Conservation (phyloP, 768 basidiomycete species). For the Leccinellum rugosiceps region DNA sequence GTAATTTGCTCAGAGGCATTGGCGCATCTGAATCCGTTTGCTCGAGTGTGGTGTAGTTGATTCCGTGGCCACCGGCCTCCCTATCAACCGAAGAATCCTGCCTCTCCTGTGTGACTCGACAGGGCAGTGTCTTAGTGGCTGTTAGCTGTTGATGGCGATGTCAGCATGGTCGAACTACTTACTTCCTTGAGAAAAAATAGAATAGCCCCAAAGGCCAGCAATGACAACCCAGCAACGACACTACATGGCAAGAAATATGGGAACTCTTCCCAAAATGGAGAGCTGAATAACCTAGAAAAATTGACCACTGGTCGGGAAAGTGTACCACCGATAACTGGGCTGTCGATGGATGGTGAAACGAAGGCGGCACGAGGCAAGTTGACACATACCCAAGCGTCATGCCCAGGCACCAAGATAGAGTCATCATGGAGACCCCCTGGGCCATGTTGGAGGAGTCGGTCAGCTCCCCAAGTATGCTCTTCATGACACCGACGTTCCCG, state of each 20-base stretch:
- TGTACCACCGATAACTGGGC: constrained; percentile 57
- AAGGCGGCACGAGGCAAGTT: neutral
- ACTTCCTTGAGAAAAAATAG: constrained; percentile 32
- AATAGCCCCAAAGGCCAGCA: constrained; percentile 19
- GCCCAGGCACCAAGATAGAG: constrained; percentile 34
- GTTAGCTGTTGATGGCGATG: constrained; percentile 1
- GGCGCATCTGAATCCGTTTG: constrained; percentile 16
- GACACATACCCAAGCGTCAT: constrained; percentile 33
- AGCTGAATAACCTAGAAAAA: constrained; percentile 47
- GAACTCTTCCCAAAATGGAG: constrained; percentile 46
- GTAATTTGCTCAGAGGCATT: constrained; percentile 27
- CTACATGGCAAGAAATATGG: constrained; percentile 49
- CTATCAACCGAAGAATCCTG: constrained; percentile 1
- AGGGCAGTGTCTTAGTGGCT: constrained; percentile 21
- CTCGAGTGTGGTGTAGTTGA: constrained; percentile 13
- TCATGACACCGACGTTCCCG: constrained; percentile 72
- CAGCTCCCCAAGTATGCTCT: constrained; percentile 65
- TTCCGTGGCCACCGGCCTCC: constrained; percentile 10
- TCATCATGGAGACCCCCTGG: constrained; percentile 34
- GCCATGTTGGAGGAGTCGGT: constrained; percentile 60
- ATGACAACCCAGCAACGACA: constrained; percentile 25
- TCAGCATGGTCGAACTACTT: neutral
- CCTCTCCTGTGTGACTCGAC: constrained; percentile 11
- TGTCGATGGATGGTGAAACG: constrained; percentile 16
- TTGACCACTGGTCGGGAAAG: constrained; percentile 54